Percentiles rank a stretch among this genome's conserved stretches.
phyloP scores from a whole-genome alignment of 495 filamentous ascomycete genomes.

The Diplogelasinospora grovesii region DNA sequence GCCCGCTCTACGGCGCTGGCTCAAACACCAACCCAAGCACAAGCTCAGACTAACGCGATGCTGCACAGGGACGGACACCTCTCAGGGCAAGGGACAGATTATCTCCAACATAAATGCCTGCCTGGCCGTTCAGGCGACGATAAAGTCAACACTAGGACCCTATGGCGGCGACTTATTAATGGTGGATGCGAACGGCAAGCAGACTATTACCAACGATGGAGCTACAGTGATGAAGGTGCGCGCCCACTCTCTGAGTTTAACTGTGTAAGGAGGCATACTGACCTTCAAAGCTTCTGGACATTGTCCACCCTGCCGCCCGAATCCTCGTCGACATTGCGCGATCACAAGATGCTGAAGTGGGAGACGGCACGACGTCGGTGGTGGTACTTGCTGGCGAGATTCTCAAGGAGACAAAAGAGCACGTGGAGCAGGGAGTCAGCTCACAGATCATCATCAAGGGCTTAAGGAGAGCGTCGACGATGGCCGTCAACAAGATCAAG shows the following conservation, averaged over 20 bases:
- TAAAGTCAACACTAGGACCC: conserved; percentile 92
- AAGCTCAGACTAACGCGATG: conserved; percentile 18
- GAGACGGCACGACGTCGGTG: conserved; percentile 94
- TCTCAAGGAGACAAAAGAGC: conserved; percentile 88
- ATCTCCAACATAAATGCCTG: conserved; percentile 99
- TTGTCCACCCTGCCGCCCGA: conserved; percentile 94
- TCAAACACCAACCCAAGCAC: not conserved
- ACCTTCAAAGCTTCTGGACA: conserved; percentile 74
- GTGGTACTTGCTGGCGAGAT: conserved; percentile 95
- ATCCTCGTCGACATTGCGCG: conserved; percentile 97
- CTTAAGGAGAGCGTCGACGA: conserved; percentile 74
- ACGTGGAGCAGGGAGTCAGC: conserved; percentile 94
- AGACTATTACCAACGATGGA: conserved; percentile 98
- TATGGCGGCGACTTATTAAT: conserved; percentile 95
- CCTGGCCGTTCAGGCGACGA: conserved; percentile 91
- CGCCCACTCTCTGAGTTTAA: not conserved
- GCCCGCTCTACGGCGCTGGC: conserved; percentile 3
- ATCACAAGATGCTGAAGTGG: conserved; percentile 98
- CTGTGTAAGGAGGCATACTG: too few species aligned
- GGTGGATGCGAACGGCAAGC: conserved; percentile 88
- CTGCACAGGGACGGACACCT: conserved; percentile 80
- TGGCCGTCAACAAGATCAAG: conserved; percentile 98
- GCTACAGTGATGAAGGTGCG: conserved; percentile 97
- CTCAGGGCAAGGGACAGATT: conserved; percentile 94
- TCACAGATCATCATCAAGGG: conserved; percentile 97